Evolutionary conservation across 352 stramenopile genomes (phyloP).

Genomic region (Globisporangium camurandrum): DNA sequence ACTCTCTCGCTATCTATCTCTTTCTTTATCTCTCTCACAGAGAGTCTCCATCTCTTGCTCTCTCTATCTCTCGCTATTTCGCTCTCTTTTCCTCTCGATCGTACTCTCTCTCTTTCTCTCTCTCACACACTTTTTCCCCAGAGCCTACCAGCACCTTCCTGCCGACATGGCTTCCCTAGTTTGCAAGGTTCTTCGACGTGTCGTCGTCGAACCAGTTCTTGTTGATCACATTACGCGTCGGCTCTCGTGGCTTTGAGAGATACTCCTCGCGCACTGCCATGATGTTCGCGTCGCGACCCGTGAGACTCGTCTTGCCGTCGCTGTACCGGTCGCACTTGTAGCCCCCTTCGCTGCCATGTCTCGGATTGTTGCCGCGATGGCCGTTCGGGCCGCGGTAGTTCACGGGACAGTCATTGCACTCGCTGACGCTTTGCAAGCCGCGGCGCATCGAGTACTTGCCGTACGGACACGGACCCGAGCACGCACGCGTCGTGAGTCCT

Average conservation of each 20-base stretch:
- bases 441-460: constrained; percentile 62
- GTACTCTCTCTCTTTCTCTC: neutral
- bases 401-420: constrained; percentile 49
- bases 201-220: constrained; percentile 8
- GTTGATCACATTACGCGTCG: constrained; percentile 11
- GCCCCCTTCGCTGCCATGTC: constrained; percentile 26
- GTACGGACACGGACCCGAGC: constrained; percentile 50
- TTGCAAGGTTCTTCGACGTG: no score
- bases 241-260: constrained; percentile 9
- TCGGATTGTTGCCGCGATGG: constrained; percentile 44
- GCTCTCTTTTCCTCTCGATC: neutral
- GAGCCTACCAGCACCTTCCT: neutral
- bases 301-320: constrained; percentile 36
- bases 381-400: constrained; percentile 57
- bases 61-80: no score
- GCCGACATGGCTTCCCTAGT: no score
- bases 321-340: constrained; percentile 55
- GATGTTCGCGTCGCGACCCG: constrained; percentile 25
- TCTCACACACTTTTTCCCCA: neutral
- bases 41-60: no score
- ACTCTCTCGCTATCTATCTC: no score
- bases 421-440: constrained; percentile 42
- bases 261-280: constrained; percentile 25
- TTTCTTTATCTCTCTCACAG: no score
- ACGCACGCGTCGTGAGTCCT: constrained; percentile 47